Percentiles rank a stretch among this genome's conserved stretches.
These are phyloP conservation scores for Talaromyces marneffei DNA, from an alignment of 2,329 filamentous ascomycete genomes.

Conservation along the genomic window DNA sequence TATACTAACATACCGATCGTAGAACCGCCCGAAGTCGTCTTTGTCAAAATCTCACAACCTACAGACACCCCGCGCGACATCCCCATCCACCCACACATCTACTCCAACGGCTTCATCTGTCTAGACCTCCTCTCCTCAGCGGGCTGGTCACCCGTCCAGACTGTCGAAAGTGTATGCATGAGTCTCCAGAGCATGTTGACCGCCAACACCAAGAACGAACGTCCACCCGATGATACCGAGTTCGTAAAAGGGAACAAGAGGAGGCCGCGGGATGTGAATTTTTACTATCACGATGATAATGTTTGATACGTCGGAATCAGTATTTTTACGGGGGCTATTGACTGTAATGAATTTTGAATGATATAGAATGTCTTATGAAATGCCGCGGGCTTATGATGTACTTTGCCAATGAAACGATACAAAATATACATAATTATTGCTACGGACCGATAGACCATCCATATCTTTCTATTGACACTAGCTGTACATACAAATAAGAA, in stretches of 20 bases:
- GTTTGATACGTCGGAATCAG: slow-evolving; percentile 45
- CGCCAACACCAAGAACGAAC: slow-evolving; percentile 84
- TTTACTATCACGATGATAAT: slow-evolving; percentile 86
- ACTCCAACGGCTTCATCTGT: slow-evolving; percentile 97
- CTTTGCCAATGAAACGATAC: background rate
- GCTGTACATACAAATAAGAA: slow-evolving; percentile 16
- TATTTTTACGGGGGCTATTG: background rate
- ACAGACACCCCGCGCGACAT: slow-evolving; percentile 52
- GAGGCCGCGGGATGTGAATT: slow-evolving; percentile 82
- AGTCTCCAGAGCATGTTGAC: slow-evolving; percentile 98
- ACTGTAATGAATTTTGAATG: background rate
- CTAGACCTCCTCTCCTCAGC: slow-evolving; percentile 81
- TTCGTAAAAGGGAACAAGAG: slow-evolving; percentile 77
- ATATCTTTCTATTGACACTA: slow-evolving; percentile 14
- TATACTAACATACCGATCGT: background rate
- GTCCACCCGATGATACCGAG: slow-evolving; percentile 81
- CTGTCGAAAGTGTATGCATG: slow-evolving; percentile 94
- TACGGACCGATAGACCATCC: background rate
- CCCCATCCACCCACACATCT: slow-evolving; percentile 95
- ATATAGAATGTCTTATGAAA: background rate
- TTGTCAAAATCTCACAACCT: slow-evolving; percentile 54
- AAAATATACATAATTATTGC: background rate
- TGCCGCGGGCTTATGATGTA: background rate
- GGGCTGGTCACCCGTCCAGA: slow-evolving; percentile 95
- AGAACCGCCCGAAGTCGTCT: slow-evolving; percentile 95